Conservation (phyloP, 768 basidiomycete species). For the Mycena metata region DNA sequence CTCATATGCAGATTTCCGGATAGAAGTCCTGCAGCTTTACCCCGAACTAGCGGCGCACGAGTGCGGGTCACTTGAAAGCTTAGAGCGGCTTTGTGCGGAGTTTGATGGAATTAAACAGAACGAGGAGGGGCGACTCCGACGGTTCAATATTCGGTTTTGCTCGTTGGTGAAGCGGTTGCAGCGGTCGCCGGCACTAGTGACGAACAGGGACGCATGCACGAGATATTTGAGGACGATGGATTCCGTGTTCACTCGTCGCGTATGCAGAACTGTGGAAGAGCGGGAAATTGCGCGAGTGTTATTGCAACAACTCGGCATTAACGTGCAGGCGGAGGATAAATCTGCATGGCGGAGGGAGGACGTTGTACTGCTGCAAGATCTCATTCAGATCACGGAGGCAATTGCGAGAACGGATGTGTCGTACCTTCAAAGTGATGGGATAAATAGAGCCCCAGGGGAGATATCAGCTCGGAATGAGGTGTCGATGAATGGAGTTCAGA, state of each 20-base stretch:
- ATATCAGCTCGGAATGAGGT: not conserved
- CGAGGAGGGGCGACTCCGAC: slow-evolving; percentile 6
- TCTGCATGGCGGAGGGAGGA: not conserved
- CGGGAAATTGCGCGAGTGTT: slow-evolving; percentile 10
- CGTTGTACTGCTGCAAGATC: not conserved
- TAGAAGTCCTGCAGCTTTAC: slow-evolving; percentile 10
- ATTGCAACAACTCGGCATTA: slow-evolving; percentile 12
- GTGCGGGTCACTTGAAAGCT: slow-evolving; percentile 5
- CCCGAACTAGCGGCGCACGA: slow-evolving; percentile 3
- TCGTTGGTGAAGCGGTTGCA: slow-evolving; percentile 5
- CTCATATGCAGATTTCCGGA: slow-evolving; percentile 19
- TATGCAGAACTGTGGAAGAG: slow-evolving; percentile 11
- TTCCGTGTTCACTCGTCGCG: not conserved
- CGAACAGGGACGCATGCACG: slow-evolving; percentile 13
- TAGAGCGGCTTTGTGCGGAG: slow-evolving; percentile 5
- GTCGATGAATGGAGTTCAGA: not conserved
- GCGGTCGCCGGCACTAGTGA: not conserved
- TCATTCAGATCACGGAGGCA: slow-evolving; percentile 17
- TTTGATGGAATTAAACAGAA: slow-evolving; percentile 3
- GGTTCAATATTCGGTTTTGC: not conserved
- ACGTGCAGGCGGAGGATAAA: not conserved
- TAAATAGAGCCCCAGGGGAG: not conserved
- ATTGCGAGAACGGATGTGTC: slow-evolving; percentile 7
- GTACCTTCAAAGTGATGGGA: slow-evolving; percentile 6
- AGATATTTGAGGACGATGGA: slow-evolving; percentile 3